phyloP scores from a whole-genome alignment of 1,284 basidiomycete genomes.

The Cutaneotrichosporon sp. region DNA sequence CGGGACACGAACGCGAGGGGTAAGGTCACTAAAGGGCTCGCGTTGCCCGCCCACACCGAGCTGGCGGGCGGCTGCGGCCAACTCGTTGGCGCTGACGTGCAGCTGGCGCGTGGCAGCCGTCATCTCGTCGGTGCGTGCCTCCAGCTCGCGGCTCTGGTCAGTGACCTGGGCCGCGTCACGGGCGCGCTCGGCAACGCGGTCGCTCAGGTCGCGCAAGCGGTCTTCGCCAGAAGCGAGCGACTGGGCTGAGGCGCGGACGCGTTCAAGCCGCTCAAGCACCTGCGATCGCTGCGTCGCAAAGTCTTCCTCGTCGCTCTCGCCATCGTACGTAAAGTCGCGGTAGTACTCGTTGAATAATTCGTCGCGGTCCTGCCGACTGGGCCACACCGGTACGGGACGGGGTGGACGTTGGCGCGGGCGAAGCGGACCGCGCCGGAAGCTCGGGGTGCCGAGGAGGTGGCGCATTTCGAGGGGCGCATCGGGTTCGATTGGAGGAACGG shows the following conservation, averaged over 20 bases:
- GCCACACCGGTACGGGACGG: background rate
- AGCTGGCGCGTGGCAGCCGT: no score
- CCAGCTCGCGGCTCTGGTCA: no score
- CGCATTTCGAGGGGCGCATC: conserved; percentile 9
- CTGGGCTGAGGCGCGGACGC: background rate
- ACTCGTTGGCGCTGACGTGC: no score
- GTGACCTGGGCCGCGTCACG: background rate
- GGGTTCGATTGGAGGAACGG: background rate
- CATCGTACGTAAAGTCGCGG: conserved; percentile 20
- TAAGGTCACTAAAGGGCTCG: background rate
- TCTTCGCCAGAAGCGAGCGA: background rate
- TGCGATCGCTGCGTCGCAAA: background rate
- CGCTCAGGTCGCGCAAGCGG: background rate
- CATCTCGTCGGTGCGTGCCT: no score
- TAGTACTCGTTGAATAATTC: conserved; percentile 15
- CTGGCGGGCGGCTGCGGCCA: no score
- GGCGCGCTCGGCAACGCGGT: background rate
- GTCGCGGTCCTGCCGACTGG: conserved; percentile 2
- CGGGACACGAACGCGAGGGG: no score
- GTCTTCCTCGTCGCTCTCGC: conserved; percentile 10
- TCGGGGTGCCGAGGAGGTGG: conserved; percentile 2
- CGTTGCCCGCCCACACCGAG: background rate
- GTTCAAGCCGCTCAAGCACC: background rate
- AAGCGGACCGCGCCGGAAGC: conserved; percentile 1
- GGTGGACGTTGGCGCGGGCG: background rate